Evolutionary conservation across 1,284 basidiomycete species (phyloP), one percentile per base, ranked within the genome.

Genomic region (Trametes pubescens): DNA sequence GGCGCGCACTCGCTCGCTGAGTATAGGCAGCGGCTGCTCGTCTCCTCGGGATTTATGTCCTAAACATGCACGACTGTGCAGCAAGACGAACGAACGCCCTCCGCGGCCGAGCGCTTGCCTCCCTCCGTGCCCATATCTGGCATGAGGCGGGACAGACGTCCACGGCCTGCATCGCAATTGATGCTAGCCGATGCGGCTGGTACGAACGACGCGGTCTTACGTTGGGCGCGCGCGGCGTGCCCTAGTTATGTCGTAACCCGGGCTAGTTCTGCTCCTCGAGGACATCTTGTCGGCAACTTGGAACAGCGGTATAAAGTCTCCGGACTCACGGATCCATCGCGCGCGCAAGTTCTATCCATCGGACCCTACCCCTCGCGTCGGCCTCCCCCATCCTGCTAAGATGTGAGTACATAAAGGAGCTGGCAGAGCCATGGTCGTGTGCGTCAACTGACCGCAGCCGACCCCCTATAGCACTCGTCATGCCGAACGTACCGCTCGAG

Each of bases 401-500:
- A 54, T 51, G 54, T 54, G 26, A 22, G 51, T 54, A 46, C 29
- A 18, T 18, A 43, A 40, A 7, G 13, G 4, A 26, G 18, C 38
- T 5, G 1, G 14, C 35, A 22, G 22, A 2, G 13, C 9, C 16
- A 32, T 8, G n/a, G 32, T 24, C 9, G 9, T 24, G 24, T n/a
- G 2, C 21, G 29, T 55, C 35, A 26, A 18, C 32, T 53, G 24
- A 53, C 46, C 46, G 37, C 9, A 21, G 8, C 21, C 47, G 21
- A 10, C 24, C 51, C 29, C 37, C 16, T 35, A 5, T 24, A 63
- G 61, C 26, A 21, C 43, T 48, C 26, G 40, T 52, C 51, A 72
- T 72, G 71, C 46, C 67, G 29, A 52, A 29, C 14, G 57, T 80
- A 26, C 75, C 77, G n/a, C 65, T 68, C 51, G 80, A 81, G 64